phyloP scores from a whole-genome alignment of 805 yeast genomes.

The Middelhovenomyces tepae region DNA sequence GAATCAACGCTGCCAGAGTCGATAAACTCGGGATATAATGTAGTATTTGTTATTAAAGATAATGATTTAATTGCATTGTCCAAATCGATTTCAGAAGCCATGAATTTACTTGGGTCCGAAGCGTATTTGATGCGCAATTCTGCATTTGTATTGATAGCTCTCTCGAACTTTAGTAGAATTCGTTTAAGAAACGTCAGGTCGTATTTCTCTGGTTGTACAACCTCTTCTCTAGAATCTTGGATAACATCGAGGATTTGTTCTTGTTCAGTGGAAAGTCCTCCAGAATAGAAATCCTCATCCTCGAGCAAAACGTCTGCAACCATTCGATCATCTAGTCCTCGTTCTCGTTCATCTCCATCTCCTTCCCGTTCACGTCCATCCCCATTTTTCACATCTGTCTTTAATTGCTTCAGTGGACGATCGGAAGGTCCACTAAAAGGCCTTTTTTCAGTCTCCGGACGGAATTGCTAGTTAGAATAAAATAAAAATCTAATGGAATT shows the following conservation, averaged over 20 bases:
- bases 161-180: conserved; percentile 23
- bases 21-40: conserved; percentile 4
- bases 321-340: neutral
- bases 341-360: neutral
- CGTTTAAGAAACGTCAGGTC: conserved; percentile 6
- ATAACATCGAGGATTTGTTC: neutral
- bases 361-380: neutral
- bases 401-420: conserved; percentile 1
- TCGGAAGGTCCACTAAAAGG: too few species aligned
- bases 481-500: too few species aligned
- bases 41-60: conserved; percentile 9
- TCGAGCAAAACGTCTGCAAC: conserved; percentile 1
- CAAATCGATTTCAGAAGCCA: conserved; percentile 18
- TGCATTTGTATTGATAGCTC: conserved; percentile 13
- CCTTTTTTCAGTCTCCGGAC: too few species aligned
- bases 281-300: neutral
- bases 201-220: conserved; percentile 1
- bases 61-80: conserved; percentile 14
- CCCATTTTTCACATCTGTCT: neutral
- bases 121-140: conserved; percentile 13
- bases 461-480: too few species aligned
- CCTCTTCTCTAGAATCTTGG: conserved; percentile 3
- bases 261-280: neutral
- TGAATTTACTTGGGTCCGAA: conserved; percentile 19
- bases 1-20: conserved; percentile 9